Percentiles rank a stretch among this genome's conserved stretches.
Evolutionary conservation across 768 basidiomycete species (phyloP).

Genomic region (Trametes elegans): DNA sequence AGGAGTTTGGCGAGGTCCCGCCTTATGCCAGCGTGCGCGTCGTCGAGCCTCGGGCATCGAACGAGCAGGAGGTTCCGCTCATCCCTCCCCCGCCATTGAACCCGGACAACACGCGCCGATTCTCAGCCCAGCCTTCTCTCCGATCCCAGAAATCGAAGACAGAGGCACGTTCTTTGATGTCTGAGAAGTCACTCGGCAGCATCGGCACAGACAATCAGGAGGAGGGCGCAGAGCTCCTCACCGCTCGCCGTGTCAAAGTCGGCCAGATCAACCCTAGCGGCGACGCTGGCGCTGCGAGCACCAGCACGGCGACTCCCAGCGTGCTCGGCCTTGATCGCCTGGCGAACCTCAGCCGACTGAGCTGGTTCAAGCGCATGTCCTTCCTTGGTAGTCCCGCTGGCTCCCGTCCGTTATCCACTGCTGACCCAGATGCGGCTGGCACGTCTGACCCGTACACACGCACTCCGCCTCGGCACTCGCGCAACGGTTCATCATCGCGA

Average conservation of each 20-base stretch:
- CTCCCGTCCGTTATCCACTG: slow-evolving; percentile 3
- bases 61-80: slow-evolving; percentile 33
- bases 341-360: slow-evolving; percentile 47
- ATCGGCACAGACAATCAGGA: slow-evolving; percentile 38
- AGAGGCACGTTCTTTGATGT: slow-evolving; percentile 27
- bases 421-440: background rate
- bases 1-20: slow-evolving; percentile 27
- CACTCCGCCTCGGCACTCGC: slow-evolving; percentile 27
- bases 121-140: slow-evolving; percentile 8
- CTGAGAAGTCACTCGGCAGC: slow-evolving; percentile 26
- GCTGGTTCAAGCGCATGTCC: slow-evolving; percentile 54
- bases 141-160: slow-evolving; percentile 15
- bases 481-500: slow-evolving; percentile 23
- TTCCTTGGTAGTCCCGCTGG: slow-evolving; percentile 13
- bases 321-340: slow-evolving; percentile 45
- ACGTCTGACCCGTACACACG: slow-evolving; percentile 26
- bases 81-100: slow-evolving; percentile 40
- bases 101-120: slow-evolving; percentile 26
- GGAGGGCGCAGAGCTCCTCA: slow-evolving; percentile 45
- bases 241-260: slow-evolving; percentile 46
- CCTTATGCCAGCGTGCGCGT: slow-evolving; percentile 29
- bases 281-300: slow-evolving; percentile 19
- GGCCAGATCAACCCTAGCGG: slow-evolving; percentile 28
- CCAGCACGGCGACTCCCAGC: slow-evolving; percentile 11
- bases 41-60: slow-evolving; percentile 22